Percentiles rank a stretch among this genome's conserved stretches.
Conservation (phyloP, 2,329 filamentous ascomycete genomes). For the Lecanosticta acicola region DNA sequence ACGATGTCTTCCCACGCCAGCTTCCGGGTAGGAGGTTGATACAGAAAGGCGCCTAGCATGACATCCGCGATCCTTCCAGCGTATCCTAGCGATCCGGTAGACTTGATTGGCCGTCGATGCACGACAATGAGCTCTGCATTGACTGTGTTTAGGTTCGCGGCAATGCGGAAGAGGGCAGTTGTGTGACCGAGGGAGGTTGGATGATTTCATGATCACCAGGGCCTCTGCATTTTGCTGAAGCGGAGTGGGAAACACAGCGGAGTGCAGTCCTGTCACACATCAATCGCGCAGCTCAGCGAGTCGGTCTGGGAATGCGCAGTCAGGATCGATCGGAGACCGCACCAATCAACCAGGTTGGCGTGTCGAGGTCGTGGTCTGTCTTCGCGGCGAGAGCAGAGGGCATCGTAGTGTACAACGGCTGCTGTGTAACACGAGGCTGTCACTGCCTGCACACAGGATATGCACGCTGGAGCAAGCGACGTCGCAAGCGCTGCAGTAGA, state of each 20-base stretch:
- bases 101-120: conserved; percentile 3
- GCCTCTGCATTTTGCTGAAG: neutral
- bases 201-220: neutral
- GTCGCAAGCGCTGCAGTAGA: conserved; percentile 6
- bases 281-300: neutral
- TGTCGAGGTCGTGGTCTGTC: neutral
- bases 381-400: too few relatives aligned
- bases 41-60: conserved; percentile 4
- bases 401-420: conserved; percentile 2
- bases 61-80: conserved; percentile 1
- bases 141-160: conserved; percentile 1
- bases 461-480: neutral
- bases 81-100: conserved; percentile 2
- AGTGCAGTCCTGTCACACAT: neutral
- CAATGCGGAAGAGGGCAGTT: neutral
- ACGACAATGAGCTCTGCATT: neutral
- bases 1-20: conserved; percentile 1
- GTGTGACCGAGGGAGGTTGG: neutral
- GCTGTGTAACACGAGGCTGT: conserved; percentile 3
- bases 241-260: neutral
- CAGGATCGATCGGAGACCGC: neutral
- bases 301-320: neutral
- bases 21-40: neutral
- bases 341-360: neutral
- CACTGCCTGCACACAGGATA: neutral